Evolutionary conservation across 208 protist species (phyloP), one percentile per base, ranked within the genome.

Genomic region (Leishmania aethiopica): DNA sequence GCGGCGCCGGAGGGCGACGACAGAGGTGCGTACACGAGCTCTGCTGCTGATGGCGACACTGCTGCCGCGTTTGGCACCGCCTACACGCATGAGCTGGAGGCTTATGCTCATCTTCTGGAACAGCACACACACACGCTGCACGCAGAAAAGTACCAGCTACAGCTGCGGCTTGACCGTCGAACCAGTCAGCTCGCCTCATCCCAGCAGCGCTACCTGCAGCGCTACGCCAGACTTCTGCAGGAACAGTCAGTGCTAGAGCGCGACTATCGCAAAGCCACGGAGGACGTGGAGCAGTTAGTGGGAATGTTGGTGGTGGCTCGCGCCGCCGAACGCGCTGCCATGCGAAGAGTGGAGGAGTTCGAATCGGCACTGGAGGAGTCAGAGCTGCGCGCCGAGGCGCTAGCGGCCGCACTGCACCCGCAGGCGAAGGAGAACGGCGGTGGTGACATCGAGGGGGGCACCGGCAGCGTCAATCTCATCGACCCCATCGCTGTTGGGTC

Each of bases 251-350:
- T 71, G 0, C 76, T 84, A 17, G 81, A 80, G 81, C 62, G 60
- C 10, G 75, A 80, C 59, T 71, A 64, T 25, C 67, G 62, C 4
- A 80, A 77, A 40, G 81, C 75, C 42, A 64, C 76, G 2, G 69
- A 80, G 32, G 76, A 84, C 45, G 55, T 80, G 42, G 81, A 84
- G 55, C 42, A 80, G 59, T 25, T 80, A 7, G 75, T 80, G 55
- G 81, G 69, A 2, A 75, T 84, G 81, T 17, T 84, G 81, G 69
- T 77, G 7, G 81, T 80, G 1, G 76, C 81, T 10, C 75, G 81
- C 55, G 81, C 81, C 15, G 81, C 81, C 19, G 81, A 84, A 51
- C 81, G 77, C 55, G 81, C 81, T 25, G 81, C 81, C 25, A 53
- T 84, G 81, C 81, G 81, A 35, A 77, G 81, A 13, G 53, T 72